Evolutionary conservation across 495 filamentous ascomycete species (phyloP).

Genomic region (Aspergillus bridgeri): DNA sequence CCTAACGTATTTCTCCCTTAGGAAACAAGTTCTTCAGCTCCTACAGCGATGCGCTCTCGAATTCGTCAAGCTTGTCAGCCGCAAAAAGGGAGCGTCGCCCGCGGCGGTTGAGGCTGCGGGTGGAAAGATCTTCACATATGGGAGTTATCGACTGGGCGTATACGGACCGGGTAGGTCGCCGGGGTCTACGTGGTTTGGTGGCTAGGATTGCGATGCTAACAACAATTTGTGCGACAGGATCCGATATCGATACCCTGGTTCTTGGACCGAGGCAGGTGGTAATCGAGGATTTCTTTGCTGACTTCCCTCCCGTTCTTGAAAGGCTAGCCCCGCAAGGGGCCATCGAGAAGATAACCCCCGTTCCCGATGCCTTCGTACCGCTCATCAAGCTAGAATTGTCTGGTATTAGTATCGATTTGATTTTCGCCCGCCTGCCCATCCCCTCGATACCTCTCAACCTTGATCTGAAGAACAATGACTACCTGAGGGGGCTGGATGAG

Average conservation of each 20-base stretch:
- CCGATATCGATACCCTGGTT: slow-evolving; percentile 95
- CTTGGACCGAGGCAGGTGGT: slow-evolving; percentile 84
- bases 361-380: slow-evolving; percentile 86
- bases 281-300: slow-evolving; percentile 84
- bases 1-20: slow-evolving; percentile 17
- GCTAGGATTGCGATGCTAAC: slow-evolving; percentile 5
- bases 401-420: slow-evolving; percentile 90
- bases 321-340: slow-evolving; percentile 69
- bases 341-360: slow-evolving; percentile 79
- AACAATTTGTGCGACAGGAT: slow-evolving; percentile 49
- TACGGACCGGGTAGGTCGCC: slow-evolving; percentile 70
- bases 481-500: slow-evolving; percentile 83
- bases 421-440: slow-evolving; percentile 76
- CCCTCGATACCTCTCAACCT: slow-evolving; percentile 69
- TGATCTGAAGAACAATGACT: slow-evolving; percentile 73
- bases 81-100: slow-evolving; percentile 71
- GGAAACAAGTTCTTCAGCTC: slow-evolving; percentile 56
- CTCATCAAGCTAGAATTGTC: slow-evolving; percentile 93
- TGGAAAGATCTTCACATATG: slow-evolving; percentile 90
- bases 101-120: slow-evolving; percentile 74
- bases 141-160: slow-evolving; percentile 89
- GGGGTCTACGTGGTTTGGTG: background rate
- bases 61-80: slow-evolving; percentile 76
- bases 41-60: slow-evolving; percentile 77
- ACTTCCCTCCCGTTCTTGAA: slow-evolving; percentile 73